These are phyloP conservation scores for Wickerhamomyces sp. DNA, from an alignment of 1,139 yeast genomes.

Conservation along the genomic window DNA sequence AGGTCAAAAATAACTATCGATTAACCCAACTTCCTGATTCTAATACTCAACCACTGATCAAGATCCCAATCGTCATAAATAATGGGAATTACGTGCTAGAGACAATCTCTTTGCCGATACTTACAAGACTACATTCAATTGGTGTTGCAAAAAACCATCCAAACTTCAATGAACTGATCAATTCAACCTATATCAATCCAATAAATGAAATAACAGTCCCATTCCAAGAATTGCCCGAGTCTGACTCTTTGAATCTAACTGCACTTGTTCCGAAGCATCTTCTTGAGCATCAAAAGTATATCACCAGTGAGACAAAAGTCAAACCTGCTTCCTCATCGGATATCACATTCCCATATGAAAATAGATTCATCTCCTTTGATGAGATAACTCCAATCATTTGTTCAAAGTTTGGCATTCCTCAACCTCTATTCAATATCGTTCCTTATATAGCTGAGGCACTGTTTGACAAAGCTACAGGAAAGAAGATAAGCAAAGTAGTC, in stretches of 20 bases:
- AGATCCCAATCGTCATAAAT: slow-evolving; percentile 9
- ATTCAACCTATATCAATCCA: neutral
- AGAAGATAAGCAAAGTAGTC: slow-evolving; percentile 4
- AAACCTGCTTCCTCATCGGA: slow-evolving; percentile 5
- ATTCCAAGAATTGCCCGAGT: neutral
- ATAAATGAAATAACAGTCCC: neutral
- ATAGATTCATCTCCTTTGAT: slow-evolving; percentile 1
- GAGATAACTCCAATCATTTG: slow-evolving; percentile 6
- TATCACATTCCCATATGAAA: slow-evolving; percentile 5
- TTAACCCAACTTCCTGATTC: neutral
- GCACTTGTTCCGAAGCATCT: slow-evolving; percentile 20
- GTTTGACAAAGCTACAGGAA: neutral
- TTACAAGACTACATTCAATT: slow-evolving; percentile 12
- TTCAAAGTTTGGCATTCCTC: slow-evolving; percentile 1
- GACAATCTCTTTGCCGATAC: slow-evolving; percentile 13
- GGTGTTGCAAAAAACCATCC: slow-evolving; percentile 18
- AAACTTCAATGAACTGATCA: slow-evolving; percentile 1
- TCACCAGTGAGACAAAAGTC: neutral
- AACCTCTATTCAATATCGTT: slow-evolving; percentile 10
- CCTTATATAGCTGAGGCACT: slow-evolving; percentile 9
- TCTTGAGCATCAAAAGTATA: slow-evolving; percentile 9
- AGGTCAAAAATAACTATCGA: neutral
- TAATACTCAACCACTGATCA: slow-evolving; percentile 1
- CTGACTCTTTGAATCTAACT: slow-evolving; percentile 1
- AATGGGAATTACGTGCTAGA: slow-evolving; percentile 2